Percentiles rank a stretch among this genome's conserved stretches.
These are phyloP conservation scores for Lasiosphaeria hispida DNA, from an alignment of 495 filamentous ascomycete species.

Conservation along the genomic window DNA sequence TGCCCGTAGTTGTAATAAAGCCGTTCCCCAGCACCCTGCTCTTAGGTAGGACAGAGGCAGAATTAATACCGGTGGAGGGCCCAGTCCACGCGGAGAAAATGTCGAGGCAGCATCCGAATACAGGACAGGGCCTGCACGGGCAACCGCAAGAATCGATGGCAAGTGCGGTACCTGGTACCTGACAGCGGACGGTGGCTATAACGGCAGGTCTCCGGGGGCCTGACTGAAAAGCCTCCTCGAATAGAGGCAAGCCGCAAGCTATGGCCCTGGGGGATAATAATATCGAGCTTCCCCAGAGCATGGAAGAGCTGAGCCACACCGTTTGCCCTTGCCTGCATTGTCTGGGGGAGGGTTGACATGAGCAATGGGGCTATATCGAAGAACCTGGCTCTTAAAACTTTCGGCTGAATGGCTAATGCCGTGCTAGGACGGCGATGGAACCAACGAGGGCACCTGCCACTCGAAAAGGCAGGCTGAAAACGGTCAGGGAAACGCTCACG, in stretches of 20 bases:
- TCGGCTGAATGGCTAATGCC: slow-evolving; percentile 58
- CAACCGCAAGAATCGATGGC: slow-evolving; percentile 31
- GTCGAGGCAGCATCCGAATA: slow-evolving; percentile 48
- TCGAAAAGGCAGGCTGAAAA: slow-evolving; percentile 31
- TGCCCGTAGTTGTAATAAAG: slow-evolving; percentile 46
- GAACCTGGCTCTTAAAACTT: slow-evolving; percentile 41
- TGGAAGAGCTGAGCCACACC: slow-evolving; percentile 51
- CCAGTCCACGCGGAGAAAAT: slow-evolving; percentile 46
- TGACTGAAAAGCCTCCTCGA: slow-evolving; percentile 38
- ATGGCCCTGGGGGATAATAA: slow-evolving; percentile 38
- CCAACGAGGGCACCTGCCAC: slow-evolving; percentile 41
- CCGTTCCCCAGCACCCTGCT: slow-evolving; percentile 42
- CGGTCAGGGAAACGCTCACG: slow-evolving; percentile 26
- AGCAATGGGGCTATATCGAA: slow-evolving; percentile 42
- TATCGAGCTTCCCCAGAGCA: slow-evolving; percentile 34
- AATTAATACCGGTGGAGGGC: slow-evolving; percentile 50
- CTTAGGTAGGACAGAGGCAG: slow-evolving; percentile 48
- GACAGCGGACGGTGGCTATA: slow-evolving; percentile 34
- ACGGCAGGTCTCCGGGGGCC: slow-evolving; percentile 29
- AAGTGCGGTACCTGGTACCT: slow-evolving; percentile 40
- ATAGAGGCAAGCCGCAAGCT: slow-evolving; percentile 42
- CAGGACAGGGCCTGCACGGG: slow-evolving; percentile 43
- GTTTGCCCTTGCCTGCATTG: slow-evolving; percentile 20
- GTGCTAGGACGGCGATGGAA: slow-evolving; percentile 45
- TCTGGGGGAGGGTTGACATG: slow-evolving; percentile 23